These are phyloP conservation scores for Zea mays DNA, from an alignment of 176 grass and related monocot genomes.

Conservation along the genomic window DNA sequence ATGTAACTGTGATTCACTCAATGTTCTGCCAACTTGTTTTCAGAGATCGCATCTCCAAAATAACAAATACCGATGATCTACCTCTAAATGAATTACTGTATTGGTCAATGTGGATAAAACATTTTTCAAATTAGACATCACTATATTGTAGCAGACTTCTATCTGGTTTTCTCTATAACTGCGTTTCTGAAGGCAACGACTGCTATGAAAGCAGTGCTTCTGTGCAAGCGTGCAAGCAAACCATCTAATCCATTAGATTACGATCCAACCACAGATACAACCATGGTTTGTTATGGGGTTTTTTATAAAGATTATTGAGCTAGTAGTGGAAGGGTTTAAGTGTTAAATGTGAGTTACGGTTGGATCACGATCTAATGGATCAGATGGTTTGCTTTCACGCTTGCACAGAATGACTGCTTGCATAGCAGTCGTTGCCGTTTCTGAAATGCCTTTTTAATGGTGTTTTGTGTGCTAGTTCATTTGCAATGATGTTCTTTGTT, in stretches of 20 bases:
- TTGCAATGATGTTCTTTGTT: neutral
- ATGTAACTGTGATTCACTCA: neutral
- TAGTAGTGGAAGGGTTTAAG: no score
- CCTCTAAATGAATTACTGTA: neutral
- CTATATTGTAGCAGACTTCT: neutral
- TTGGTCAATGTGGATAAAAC: neutral
- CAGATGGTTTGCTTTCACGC: no score
- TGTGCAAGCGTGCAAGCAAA: no score
- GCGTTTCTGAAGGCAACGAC: constrained; percentile 5
- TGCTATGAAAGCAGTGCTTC: no score
- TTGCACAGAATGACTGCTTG: no score
- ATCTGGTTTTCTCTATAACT: neutral
- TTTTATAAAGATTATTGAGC: no score
- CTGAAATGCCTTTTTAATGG: neutral
- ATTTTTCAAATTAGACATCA: neutral
- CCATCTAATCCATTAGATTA: no score
- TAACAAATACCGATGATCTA: neutral
- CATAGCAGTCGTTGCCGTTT: no score
- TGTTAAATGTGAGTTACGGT: no score
- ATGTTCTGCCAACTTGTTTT: neutral
- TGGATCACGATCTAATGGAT: no score
- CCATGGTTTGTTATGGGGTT: no score
- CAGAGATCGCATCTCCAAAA: neutral
- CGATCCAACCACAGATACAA: no score
- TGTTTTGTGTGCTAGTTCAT: constrained; percentile 1